Evolutionary conservation across 352 stramenopile genomes (phyloP).

Genomic region (Paralagenidium karlingii): DNA sequence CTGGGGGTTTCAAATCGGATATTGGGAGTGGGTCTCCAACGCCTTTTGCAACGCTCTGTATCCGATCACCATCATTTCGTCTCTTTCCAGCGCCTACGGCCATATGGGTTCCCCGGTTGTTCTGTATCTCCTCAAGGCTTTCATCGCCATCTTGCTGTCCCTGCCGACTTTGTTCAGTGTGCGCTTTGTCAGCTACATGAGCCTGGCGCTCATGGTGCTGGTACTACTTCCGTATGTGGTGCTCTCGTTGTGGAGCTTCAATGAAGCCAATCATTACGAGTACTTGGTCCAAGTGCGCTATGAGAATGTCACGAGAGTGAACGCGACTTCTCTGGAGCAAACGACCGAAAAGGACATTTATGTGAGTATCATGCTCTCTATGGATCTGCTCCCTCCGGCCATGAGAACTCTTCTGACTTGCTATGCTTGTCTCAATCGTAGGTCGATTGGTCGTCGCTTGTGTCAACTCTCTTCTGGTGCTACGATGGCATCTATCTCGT

Average conservation of each 20-base stretch:
- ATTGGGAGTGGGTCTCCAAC: conserved; percentile 68
- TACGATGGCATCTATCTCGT: conserved; percentile 87
- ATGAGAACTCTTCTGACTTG: too few species aligned
- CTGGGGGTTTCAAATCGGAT: conserved; percentile 70
- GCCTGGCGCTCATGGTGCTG: conserved; percentile 15
- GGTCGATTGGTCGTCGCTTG: conserved; percentile 61
- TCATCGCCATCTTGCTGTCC: conserved; percentile 12
- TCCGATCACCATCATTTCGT: too few species aligned
- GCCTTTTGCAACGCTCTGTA: conserved; percentile 45
- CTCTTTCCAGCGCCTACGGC: too few species aligned
- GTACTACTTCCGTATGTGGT: conserved; percentile 22
- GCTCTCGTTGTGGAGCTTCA: too few species aligned
- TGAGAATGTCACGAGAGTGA: too few species aligned
- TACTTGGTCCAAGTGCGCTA: too few species aligned
- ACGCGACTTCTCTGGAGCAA: too few species aligned
- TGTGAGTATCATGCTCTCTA: too few species aligned
- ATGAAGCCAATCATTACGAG: too few species aligned
- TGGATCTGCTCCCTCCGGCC: too few species aligned
- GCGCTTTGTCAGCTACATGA: conserved; percentile 36
- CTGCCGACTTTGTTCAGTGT: conserved; percentile 19
- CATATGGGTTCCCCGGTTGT: conserved; percentile 2
- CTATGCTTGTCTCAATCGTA: too few species aligned
- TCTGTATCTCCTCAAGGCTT: conserved; percentile 10
- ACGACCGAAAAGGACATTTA: too few species aligned
- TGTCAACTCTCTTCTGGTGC: conserved; percentile 92